Percentiles rank a stretch among this genome's conserved stretches.
Evolutionary conservation across 495 filamentous ascomycete species (phyloP).

Genomic region (Chaetomium cochliodes): DNA sequence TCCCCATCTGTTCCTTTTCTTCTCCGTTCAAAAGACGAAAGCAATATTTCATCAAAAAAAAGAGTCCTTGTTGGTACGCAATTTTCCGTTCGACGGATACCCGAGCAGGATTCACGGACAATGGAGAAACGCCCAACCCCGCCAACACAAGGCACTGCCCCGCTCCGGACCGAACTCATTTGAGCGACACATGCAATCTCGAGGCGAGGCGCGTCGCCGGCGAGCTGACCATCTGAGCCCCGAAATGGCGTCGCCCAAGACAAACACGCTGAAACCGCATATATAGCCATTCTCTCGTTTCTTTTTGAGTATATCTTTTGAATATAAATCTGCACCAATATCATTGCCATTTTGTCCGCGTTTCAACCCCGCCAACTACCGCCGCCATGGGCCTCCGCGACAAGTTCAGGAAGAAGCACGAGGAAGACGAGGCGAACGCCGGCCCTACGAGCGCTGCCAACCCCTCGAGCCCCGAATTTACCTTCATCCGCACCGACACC

Average conservation of each 20-base stretch:
- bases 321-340: neutral
- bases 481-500: slow-evolving; percentile 81
- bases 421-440: slow-evolving; percentile 45
- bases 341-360: neutral
- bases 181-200: slow-evolving; percentile 9
- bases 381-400: slow-evolving; percentile 68
- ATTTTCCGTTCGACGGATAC: neutral
- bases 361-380: neutral
- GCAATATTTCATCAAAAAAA: neutral
- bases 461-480: slow-evolving; percentile 63
- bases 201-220: slow-evolving; percentile 11
- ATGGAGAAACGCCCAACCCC: neutral
- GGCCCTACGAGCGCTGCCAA: slow-evolving; percentile 37
- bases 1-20: neutral
- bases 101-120: neutral
- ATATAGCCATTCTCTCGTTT: slow-evolving; percentile 1
- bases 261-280: neutral
- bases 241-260: slow-evolving; percentile 17
- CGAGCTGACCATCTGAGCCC: slow-evolving; percentile 6
- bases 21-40: neutral
- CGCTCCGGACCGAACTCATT: slow-evolving; percentile 7
- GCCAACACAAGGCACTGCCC: slow-evolving; percentile 16
- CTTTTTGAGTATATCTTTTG: no score
- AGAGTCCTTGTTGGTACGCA: neutral
- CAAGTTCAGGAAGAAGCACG: slow-evolving; percentile 70